Evolutionary conservation across 1,284 basidiomycete species (phyloP), one percentile per base, ranked within the genome.

Genomic region (Apiotrichum siamense): DNA sequence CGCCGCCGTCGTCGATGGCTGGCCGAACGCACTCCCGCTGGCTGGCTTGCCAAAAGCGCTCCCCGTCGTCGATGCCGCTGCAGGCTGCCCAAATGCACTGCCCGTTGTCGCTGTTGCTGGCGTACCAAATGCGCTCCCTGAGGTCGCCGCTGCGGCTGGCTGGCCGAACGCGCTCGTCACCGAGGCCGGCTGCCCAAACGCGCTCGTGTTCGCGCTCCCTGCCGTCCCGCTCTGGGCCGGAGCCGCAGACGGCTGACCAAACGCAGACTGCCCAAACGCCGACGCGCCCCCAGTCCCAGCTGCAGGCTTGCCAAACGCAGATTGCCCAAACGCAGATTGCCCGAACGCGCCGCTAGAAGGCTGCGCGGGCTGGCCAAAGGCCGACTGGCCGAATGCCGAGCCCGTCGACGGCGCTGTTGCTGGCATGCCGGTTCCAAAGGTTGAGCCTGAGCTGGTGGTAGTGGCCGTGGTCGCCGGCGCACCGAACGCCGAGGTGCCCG

Each of bases 1-100:
- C 13, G 40, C 10, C 3, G 46, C 12, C 13, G 55, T n/a, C 26
- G 24, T 40, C 18, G 47, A 31, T 31, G 29, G 9, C 29, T 7
- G 18, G 47, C 52, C 51, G 44, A 52, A 52, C 25, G 50, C 43
- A n/a, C n/a, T n/a, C n/a, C 18, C 38, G 18, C 38, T 17, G 38
- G 37, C 66, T 7, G 32, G 25, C 12, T 15, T 45, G 3, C 51
- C 53, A 23, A 50, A 49, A 1, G 50, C 49, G 12, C 18, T 24
- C 1, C 18, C 33, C n/a, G 38, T 36, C 9, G 24, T 33, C 13
- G 49, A 32, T 18, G 36, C n/a, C 9, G 44, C 41, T 20, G 65
- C 56, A 32, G 68, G 62, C 50, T 65, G 66, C 11, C 66, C 75
- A 36, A 78, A 77, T 24, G 71, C 70, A 26, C 49, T 29, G 25